Evolutionary conservation across 805 yeast genomes (phyloP).

Genomic region (Metschnikowia baotianmanensis): DNA sequence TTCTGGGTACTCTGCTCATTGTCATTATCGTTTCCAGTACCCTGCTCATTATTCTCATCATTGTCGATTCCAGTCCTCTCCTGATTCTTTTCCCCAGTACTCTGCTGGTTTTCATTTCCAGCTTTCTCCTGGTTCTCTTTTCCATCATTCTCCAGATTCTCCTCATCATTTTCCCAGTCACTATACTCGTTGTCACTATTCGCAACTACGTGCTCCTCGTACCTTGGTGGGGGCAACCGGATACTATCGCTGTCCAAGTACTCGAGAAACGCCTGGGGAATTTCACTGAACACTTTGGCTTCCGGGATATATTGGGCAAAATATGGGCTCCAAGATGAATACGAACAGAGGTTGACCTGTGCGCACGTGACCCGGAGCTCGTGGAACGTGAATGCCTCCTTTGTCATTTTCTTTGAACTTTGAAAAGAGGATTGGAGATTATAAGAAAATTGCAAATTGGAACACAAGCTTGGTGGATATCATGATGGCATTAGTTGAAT

Average conservation of each 20-base stretch:
- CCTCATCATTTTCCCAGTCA: constrained; percentile 61
- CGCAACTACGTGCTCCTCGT: constrained; percentile 15
- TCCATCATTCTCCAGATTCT: too few relatives aligned
- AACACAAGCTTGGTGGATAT: too few relatives aligned
- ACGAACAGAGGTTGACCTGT: constrained; percentile 34
- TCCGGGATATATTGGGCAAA: constrained; percentile 23
- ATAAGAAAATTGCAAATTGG: too few relatives aligned
- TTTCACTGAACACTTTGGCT: constrained; percentile 28
- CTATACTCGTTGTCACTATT: constrained; percentile 66
- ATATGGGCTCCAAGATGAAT: constrained; percentile 33
- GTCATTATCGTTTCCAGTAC: too few relatives aligned
- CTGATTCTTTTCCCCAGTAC: too few relatives aligned
- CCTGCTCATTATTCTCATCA: too few relatives aligned
- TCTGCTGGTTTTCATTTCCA: too few relatives aligned
- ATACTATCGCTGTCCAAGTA: constrained; percentile 29
- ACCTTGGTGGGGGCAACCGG: constrained; percentile 15
- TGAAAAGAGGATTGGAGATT: neutral
- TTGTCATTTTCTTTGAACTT: constrained; percentile 4
- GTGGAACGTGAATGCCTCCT: constrained; percentile 27
- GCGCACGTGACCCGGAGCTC: constrained; percentile 23
- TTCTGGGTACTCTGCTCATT: too few relatives aligned
- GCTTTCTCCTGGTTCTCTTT: too few relatives aligned
- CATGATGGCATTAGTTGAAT: too few relatives aligned
- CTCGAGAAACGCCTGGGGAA: constrained; percentile 34
- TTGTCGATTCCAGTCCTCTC: too few relatives aligned